Conservation (phyloP, 108 stramenopile genomes). For the Fragilaria crotonensis region DNA sequence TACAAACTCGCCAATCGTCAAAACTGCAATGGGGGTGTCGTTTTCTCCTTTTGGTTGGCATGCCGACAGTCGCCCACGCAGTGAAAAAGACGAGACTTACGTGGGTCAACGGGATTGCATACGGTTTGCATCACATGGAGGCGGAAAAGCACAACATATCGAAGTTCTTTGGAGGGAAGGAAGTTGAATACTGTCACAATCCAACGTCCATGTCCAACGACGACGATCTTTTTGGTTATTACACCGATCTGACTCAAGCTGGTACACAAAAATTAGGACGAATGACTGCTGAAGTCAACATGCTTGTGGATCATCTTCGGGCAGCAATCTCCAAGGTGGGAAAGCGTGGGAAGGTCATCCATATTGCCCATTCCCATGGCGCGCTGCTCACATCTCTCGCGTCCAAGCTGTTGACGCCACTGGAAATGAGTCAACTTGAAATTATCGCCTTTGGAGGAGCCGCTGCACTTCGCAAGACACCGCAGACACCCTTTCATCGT, state of each 20-base stretch:
- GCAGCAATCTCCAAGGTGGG: conserved; percentile 51
- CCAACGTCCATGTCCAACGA: conserved; percentile 71
- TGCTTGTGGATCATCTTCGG: conserved; percentile 58
- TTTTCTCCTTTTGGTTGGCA: too few species aligned
- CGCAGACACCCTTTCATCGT: conserved; percentile 65
- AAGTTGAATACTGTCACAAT: conserved; percentile 76
- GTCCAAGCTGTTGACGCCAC: conserved; percentile 41
- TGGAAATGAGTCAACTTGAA: conserved; percentile 76
- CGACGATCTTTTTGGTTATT: conserved; percentile 64
- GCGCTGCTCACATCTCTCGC: conserved; percentile 78
- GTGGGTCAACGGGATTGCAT: conserved; percentile 79
- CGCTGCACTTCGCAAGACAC: conserved; percentile 50
- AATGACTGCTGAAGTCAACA: conserved; percentile 74
- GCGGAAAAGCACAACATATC: conserved; percentile 47
- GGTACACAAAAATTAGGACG: conserved; percentile 67
- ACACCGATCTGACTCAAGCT: conserved; percentile 76
- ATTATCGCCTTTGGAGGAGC: conserved; percentile 73
- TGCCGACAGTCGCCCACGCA: too few species aligned
- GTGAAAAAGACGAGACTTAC: conserved; percentile 44
- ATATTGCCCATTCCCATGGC: conserved; percentile 87
- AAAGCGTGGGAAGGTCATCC: conserved; percentile 62
- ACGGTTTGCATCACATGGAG: conserved; percentile 54
- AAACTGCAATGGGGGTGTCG: too few species aligned
- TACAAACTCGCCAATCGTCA: too few species aligned
- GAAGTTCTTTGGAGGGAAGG: conserved; percentile 49